phyloP scores from a whole-genome alignment of 371 early-diverging fungal species.

The Rhizopus delemar region DNA sequence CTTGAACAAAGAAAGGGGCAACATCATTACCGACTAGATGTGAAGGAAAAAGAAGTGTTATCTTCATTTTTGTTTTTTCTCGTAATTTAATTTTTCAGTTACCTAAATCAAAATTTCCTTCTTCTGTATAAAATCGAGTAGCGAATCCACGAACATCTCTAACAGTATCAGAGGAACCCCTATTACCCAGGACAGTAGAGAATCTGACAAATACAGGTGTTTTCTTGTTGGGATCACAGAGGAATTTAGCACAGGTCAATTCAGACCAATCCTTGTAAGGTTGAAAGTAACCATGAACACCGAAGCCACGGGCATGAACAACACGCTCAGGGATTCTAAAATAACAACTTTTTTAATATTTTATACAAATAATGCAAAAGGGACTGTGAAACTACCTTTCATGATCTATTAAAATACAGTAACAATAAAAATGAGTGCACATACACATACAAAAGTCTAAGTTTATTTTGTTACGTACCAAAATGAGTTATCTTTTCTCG shows the following conservation, averaged over 20 bases:
- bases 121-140: slow-evolving; percentile 61
- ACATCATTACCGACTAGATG: slow-evolving; percentile 44
- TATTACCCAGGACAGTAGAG: slow-evolving; percentile 56
- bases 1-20: slow-evolving; percentile 52
- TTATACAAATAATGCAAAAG: too few relatives aligned
- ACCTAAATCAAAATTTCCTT: slow-evolving; percentile 56
- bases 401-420: slow-evolving; percentile 22
- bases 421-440: slow-evolving; percentile 7
- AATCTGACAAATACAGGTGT: slow-evolving; percentile 61
- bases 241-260: slow-evolving; percentile 47
- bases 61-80: too few relatives aligned
- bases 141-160: slow-evolving; percentile 65
- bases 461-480: slow-evolving; percentile 19
- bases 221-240: slow-evolving; percentile 35
- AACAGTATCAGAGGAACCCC: slow-evolving; percentile 55
- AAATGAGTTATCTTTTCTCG: slow-evolving; percentile 60
- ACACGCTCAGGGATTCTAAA: slow-evolving; percentile 57
- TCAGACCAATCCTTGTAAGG: slow-evolving; percentile 42
- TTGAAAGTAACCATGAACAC: slow-evolving; percentile 60
- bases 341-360: not conserved
- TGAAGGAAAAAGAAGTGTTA: too few relatives aligned
- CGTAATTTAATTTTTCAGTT: too few relatives aligned
- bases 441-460: too few relatives aligned
- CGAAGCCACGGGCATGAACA: slow-evolving; percentile 58
- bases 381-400: slow-evolving; percentile 13